Evolutionary conservation across 441 rosid species (phyloP).

Genomic region (Pelargonium exstipulatum): DNA sequence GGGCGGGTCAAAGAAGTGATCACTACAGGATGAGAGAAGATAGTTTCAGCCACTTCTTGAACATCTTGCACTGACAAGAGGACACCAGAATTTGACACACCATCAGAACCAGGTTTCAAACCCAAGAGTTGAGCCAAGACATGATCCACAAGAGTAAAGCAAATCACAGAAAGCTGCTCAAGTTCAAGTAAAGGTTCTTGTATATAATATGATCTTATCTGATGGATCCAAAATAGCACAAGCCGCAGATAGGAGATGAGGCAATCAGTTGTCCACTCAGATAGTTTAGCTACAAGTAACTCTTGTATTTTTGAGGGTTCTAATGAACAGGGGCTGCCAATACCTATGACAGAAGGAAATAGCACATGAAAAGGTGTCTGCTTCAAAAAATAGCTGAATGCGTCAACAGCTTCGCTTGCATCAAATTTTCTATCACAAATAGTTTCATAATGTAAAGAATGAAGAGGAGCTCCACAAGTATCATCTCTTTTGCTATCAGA

Average conservation of each 20-base stretch:
- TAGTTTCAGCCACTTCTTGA: conserved; percentile 48
- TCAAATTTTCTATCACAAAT: conserved; percentile 27
- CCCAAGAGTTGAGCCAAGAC: conserved; percentile 43
- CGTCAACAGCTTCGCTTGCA: conserved; percentile 39
- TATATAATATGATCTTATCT: conserved; percentile 41
- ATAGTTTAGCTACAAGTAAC: conserved; percentile 59
- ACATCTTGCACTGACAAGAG: conserved; percentile 31
- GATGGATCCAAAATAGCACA: conserved; percentile 67
- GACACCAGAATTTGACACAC: conserved; percentile 20
- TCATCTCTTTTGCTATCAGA: conserved; percentile 33
- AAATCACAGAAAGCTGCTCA: conserved; percentile 50
- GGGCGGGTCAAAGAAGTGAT: conserved; percentile 43
- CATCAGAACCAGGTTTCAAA: conserved; percentile 30
- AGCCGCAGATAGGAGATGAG: conserved; percentile 44
- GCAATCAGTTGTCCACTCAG: conserved; percentile 36
- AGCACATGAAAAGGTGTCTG: conserved; percentile 69
- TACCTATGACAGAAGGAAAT: conserved; percentile 49
- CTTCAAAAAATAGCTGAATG: conserved; percentile 58
- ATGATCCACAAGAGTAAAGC: conserved; percentile 50
- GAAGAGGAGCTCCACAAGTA: conserved; percentile 20
- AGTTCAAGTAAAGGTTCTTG: conserved; percentile 40
- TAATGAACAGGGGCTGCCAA: conserved; percentile 26
- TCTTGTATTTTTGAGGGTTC: conserved; percentile 40
- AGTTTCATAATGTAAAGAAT: conserved; percentile 31
- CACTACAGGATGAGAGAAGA: conserved; percentile 65